Conservation (phyloP, 2,329 filamentous ascomycete genomes). For the Colletotrichum incanum region DNA sequence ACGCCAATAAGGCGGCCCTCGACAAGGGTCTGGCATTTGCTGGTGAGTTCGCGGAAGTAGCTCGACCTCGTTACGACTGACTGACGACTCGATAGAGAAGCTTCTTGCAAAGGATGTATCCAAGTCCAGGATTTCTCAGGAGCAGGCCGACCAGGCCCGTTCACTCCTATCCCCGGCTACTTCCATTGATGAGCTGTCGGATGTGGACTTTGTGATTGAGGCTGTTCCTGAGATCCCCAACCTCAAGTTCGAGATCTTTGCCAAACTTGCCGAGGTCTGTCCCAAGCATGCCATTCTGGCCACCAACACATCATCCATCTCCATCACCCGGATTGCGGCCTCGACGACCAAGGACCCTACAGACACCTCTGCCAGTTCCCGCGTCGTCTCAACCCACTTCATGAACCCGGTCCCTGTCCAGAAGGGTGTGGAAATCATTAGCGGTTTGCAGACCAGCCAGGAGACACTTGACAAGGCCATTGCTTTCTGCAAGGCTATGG, state of each 20-base stretch:
- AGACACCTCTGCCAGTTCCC: constrained; percentile 85
- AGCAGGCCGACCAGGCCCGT: constrained; percentile 82
- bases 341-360: constrained; percentile 84
- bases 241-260: constrained; percentile 91
- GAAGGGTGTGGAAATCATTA: constrained; percentile 98
- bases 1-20: constrained; percentile 86
- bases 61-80: background rate
- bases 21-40: constrained; percentile 94
- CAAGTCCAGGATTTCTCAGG: constrained; percentile 88
- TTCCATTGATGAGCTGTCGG: constrained; percentile 81
- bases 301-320: constrained; percentile 99
- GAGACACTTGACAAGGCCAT: constrained; percentile 87
- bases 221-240: constrained; percentile 93
- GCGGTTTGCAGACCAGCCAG: constrained; percentile 90
- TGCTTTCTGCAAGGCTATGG: constrained; percentile 91
- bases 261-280: constrained; percentile 84
- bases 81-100: constrained; percentile 75
- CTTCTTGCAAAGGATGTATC: constrained; percentile 92
- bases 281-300: constrained; percentile 90
- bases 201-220: constrained; percentile 98
- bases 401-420: constrained; percentile 99
- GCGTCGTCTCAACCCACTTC: constrained; percentile 96
- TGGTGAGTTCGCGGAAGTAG: constrained; percentile 63
- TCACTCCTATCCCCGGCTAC: constrained; percentile 79
- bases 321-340: constrained; percentile 95